A percentile compares a stretch with the other conserved stretches of the same genome.
Conservation (phyloP, 768 basidiomycete species). For the Russula brevipes region DNA sequence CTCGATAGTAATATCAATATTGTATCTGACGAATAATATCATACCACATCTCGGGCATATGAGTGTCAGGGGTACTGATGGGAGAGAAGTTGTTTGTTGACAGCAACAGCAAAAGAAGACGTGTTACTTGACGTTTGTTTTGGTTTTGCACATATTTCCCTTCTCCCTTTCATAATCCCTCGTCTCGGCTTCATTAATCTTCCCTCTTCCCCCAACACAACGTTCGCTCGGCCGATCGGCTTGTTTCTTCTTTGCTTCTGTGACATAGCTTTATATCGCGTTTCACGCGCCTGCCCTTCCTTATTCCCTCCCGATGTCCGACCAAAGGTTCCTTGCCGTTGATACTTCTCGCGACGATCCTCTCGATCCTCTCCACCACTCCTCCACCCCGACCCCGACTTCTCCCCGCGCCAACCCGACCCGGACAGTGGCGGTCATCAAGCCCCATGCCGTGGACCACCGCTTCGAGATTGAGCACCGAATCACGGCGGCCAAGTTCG, state of each 20-base stretch:
- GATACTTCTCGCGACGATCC: neutral
- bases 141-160: too few species aligned
- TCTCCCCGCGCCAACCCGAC: constrained; percentile 28
- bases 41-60: neutral
- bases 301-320: constrained; percentile 12
- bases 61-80: constrained; percentile 6
- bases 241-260: constrained; percentile 11
- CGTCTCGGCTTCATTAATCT: constrained; percentile 9
- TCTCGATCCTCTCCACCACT: neutral
- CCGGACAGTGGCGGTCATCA: constrained; percentile 83
- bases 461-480: constrained; percentile 77
- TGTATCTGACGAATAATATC: constrained; percentile 1
- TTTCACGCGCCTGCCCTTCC: constrained; percentile 16
- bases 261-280: constrained; percentile 17
- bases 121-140: too few species aligned
- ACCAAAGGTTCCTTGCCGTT: neutral
- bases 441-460: constrained; percentile 65
- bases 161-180: neutral
- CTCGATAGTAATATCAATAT: neutral
- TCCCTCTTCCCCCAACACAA: neutral
- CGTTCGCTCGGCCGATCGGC: constrained; percentile 8
- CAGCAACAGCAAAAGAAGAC: too few species aligned
- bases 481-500: constrained; percentile 76
- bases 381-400: constrained; percentile 9
- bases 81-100: too few species aligned